phyloP scores from a whole-genome alignment of 169 alveolate genomes.

The Hepatocystis sp. region DNA sequence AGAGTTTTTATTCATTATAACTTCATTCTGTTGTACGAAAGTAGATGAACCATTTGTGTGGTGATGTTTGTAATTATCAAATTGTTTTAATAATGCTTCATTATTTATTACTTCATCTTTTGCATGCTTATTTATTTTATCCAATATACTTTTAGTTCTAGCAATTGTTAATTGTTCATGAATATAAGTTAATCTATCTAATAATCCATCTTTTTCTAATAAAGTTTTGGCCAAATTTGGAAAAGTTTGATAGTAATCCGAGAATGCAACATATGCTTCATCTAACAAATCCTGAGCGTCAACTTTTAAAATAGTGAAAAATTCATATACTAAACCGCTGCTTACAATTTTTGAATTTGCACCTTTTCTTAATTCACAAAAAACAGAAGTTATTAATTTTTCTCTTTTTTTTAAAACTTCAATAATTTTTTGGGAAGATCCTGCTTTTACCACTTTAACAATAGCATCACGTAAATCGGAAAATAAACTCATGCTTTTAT shows the following conservation, averaged over 20 bases:
- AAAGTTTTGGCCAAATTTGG: constrained; percentile 24
- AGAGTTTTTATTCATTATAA: not conserved
- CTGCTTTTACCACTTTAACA: constrained; percentile 26
- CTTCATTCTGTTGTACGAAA: constrained; percentile 16
- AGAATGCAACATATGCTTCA: constrained; percentile 47
- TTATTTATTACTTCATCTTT: constrained; percentile 57
- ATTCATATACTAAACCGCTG: constrained; percentile 40
- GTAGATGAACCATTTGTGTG: not conserved
- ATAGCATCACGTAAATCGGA: constrained; percentile 31
- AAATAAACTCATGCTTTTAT: constrained; percentile 13
- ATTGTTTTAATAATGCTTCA: constrained; percentile 13
- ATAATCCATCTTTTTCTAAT: constrained; percentile 41
- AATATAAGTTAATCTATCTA: constrained; percentile 32
- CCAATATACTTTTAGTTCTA: constrained; percentile 42
- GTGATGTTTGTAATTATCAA: constrained; percentile 46
- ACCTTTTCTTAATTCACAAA: constrained; percentile 71
- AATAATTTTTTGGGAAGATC: constrained; percentile 41
- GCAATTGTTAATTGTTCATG: constrained; percentile 37
- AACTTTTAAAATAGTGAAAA: constrained; percentile 37
- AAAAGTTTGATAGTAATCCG: constrained; percentile 50
- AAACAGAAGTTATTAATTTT: constrained; percentile 33
- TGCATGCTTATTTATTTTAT: constrained; percentile 33
- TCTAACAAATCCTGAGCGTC: constrained; percentile 28
- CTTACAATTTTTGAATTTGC: constrained; percentile 13
- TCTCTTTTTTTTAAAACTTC: constrained; percentile 70